These are phyloP conservation scores for Trichoderma hamatum DNA, from an alignment of 2,329 filamentous ascomycete species.

Conservation along the genomic window DNA sequence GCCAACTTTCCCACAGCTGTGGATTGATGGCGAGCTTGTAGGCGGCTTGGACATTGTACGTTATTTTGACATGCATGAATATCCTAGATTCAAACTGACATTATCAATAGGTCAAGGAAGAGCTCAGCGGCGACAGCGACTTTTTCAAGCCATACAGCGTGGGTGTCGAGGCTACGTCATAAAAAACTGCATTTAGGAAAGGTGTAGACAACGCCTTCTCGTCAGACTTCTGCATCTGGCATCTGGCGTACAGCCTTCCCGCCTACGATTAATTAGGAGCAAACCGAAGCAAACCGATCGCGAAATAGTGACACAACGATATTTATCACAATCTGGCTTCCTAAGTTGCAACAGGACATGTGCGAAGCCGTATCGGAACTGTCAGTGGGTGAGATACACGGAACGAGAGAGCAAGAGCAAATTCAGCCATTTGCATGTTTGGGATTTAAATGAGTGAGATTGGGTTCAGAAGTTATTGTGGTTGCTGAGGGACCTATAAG, in stretches of 20 bases:
- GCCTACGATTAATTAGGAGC: not conserved
- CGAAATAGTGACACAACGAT: not conserved
- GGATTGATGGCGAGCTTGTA: conserved; percentile 86
- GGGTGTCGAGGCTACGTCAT: conserved; percentile 46
- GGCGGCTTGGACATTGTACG: conserved; percentile 95
- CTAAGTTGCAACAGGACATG: not conserved
- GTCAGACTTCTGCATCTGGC: not conserved
- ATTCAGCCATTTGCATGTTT: not conserved
- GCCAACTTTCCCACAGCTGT: conserved; percentile 96
- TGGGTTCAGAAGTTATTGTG: not conserved
- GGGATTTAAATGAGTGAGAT: not conserved
- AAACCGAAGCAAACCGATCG: not conserved
- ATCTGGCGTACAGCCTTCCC: not conserved
- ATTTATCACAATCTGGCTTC: not conserved
- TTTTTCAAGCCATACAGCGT: conserved; percentile 78
- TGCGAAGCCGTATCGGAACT: not conserved
- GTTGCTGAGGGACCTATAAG: not conserved
- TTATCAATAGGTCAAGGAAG: conserved; percentile 78
- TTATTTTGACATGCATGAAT: conserved; percentile 28
- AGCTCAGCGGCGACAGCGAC: conserved; percentile 78
- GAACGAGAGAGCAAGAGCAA: not conserved
- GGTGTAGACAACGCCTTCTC: not conserved
- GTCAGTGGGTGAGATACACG: not conserved
- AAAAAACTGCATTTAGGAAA: conserved; percentile 25
- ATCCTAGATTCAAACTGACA: conserved; percentile 30